Conservation (phyloP, 2,329 filamentous ascomycete genomes). For the Talaromyces albobiverticillius region DNA sequence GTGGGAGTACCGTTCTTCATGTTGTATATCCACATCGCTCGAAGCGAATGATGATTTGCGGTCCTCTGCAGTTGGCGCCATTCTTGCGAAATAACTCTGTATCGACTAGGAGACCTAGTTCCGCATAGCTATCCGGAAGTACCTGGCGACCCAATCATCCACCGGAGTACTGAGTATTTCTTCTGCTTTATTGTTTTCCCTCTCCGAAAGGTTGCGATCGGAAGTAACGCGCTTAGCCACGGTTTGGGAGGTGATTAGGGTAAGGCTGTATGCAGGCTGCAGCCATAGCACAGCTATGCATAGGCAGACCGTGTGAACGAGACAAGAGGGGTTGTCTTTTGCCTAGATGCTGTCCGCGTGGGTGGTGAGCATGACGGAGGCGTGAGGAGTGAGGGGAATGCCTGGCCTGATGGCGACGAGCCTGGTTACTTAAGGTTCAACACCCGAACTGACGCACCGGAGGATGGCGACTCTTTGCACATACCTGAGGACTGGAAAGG, state of each 20-base stretch:
- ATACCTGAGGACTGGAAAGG: not conserved
- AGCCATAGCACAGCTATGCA: conserved; percentile 9
- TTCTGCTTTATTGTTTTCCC: too few species aligned
- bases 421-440: conserved; percentile 1
- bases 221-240: conserved; percentile 1
- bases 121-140: conserved; percentile 3
- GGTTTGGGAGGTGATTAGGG: not conserved
- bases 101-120: not conserved
- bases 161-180: not conserved
- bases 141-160: conserved; percentile 7
- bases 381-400: conserved; percentile 1
- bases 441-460: not conserved
- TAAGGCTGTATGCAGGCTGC: conserved; percentile 2
- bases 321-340: conserved; percentile 1
- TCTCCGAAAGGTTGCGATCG: not conserved
- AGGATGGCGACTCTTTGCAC: not conserved
- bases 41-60: not conserved
- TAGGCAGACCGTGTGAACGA: not conserved
- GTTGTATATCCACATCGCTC: not conserved
- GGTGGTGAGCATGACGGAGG: conserved; percentile 11
- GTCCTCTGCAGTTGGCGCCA: conserved; percentile 9
- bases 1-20: conserved; percentile 17
- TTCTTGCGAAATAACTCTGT: not conserved
- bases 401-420: conserved; percentile 5
- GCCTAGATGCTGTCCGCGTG: conserved; percentile 5